Evolutionary conservation across 371 early-diverging fungal species (phyloP), one percentile per base, ranked within the genome.

Genomic region (Mortierella polycephala): DNA sequence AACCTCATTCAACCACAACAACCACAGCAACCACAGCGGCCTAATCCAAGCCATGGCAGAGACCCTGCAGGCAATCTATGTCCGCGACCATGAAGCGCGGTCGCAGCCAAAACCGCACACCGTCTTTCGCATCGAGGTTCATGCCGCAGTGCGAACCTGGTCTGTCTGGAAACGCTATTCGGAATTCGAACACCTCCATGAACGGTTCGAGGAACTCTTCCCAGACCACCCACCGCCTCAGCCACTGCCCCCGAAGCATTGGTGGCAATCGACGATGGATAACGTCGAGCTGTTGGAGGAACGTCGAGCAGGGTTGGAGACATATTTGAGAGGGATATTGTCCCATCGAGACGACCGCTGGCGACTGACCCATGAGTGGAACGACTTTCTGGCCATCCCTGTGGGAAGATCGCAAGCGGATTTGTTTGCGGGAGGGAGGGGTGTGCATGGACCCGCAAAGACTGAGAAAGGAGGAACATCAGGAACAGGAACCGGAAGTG

Each of bases 111-210:
- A 91, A 82, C 86, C 89, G 7, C 94, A 93, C 79, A 87, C 89
- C 1, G 91, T 83, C 40, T 95, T 92, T 59, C 87, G 85, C 49
- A 82, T 95, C 20, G 88, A 92, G 65, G 89, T 95, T 9, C 89
- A 91, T 67, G 93, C 92, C 1, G 92, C 95, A 3, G 93, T 95
- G 23, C 90, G 95, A 20, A 88, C 93, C 12, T 96, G 97, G 97
- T 87, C 85, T 1, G 91, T 96, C 21, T 94, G 93, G 93, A 92
- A 91, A 66, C 91, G 97, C 5, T 96, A 95, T 82, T 91, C 90
- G 55, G 96, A 95, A 64, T 96, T 96, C 71, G 85, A 86, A 45
- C 82, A 86, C 40, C 88, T 96, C 1, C 82, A 92, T 63, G 46
- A 50, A 2, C 85, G 84, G 18, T 84, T 89, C 20, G 45, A 70